Evolutionary conservation across 441 rosid genomes (phyloP), one percentile per base, ranked within the genome.

Genomic region (Arabidopsis hybrid): DNA sequence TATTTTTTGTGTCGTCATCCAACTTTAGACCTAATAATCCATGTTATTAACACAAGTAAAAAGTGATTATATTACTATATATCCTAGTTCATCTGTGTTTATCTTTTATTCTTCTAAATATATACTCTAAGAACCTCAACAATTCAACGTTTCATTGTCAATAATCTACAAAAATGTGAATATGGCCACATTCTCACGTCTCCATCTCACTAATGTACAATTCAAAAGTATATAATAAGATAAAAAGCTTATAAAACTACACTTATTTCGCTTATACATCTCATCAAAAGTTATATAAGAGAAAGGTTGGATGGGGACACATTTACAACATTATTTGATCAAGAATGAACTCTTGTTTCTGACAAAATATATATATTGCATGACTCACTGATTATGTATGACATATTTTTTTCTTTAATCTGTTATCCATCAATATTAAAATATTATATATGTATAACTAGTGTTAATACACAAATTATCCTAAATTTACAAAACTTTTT

Each of bases 171-270:
- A 61, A 62, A 63, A 26, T 29, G 16, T 13, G 29, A 63, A 32
- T 46, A 32, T 51, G 11, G 55, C 14, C 55, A 62, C 1, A 63
- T 47, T 38, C 31, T 63, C 29, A 63, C 8, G 67, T 63, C 55
- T 63, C 29, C 6, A 63, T 63, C 55, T 32, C 39, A 6, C 67
- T n/a, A 31, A 45, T 62, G 53, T 62, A 45, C 42, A 31, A 63
- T 63, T 63, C 14, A 14, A 45, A 59, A n/a, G 31, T 6, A 14
- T 14, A 63, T 45, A 46, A 46, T 21, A 63, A 62, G 5, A 31
- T 63, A 60, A 63, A 59, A 62, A 63, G 39, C 55, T 60, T 4
- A 10, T 16, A 63, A 63, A 14, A 62, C 52, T 62, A n/a, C 3
- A 46, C 42, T 45, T 45, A 63, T 21, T 46, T 46, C 14, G 31